Evolutionary conservation across 1,284 basidiomycete species (phyloP).

Genomic region (Volvariella volvacea): DNA sequence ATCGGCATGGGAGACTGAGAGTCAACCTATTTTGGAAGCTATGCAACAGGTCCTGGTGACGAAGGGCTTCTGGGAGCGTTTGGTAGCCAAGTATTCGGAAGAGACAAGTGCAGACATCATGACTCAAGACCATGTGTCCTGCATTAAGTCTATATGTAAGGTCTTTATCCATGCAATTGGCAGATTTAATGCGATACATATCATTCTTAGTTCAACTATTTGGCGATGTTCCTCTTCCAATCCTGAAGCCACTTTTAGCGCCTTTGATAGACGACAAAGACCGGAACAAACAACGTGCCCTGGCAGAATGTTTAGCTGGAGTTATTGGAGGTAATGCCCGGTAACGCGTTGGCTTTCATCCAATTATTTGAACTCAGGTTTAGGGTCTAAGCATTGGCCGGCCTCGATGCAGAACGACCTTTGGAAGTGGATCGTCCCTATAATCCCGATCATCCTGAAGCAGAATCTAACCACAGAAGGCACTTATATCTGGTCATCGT

Average conservation of each 20-base stretch:
- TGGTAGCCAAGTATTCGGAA: conserved; percentile 56
- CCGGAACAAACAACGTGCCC: conserved; percentile 82
- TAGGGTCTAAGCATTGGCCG: conserved; percentile 88
- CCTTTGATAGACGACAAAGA: conserved; percentile 51
- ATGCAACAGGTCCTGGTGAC: conserved; percentile 39
- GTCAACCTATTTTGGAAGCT: conserved; percentile 36
- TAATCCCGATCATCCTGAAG: conserved; percentile 63
- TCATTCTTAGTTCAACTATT: conserved; percentile 53
- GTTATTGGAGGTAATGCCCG: conserved; percentile 60
- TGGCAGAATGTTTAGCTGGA: conserved; percentile 82
- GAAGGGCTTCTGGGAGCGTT: conserved; percentile 51
- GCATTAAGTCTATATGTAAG: conserved; percentile 66
- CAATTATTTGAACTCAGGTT: neutral
- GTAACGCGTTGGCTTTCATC: neutral
- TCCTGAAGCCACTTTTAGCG: conserved; percentile 48
- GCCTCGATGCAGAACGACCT: conserved; percentile 59
- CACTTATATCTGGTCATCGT: conserved; percentile 60
- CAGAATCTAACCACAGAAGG: conserved; percentile 63
- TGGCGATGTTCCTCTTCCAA: conserved; percentile 57
- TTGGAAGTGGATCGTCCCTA: conserved; percentile 79
- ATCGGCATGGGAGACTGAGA: conserved; percentile 48
- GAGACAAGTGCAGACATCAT: conserved; percentile 58
- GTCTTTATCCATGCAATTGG: too few relatives aligned
- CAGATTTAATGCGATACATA: too few relatives aligned
- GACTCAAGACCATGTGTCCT: conserved; percentile 63